These are phyloP conservation scores for Pilatotrama ljubarskyi DNA, from an alignment of 768 basidiomycete genomes.

Conservation along the genomic window DNA sequence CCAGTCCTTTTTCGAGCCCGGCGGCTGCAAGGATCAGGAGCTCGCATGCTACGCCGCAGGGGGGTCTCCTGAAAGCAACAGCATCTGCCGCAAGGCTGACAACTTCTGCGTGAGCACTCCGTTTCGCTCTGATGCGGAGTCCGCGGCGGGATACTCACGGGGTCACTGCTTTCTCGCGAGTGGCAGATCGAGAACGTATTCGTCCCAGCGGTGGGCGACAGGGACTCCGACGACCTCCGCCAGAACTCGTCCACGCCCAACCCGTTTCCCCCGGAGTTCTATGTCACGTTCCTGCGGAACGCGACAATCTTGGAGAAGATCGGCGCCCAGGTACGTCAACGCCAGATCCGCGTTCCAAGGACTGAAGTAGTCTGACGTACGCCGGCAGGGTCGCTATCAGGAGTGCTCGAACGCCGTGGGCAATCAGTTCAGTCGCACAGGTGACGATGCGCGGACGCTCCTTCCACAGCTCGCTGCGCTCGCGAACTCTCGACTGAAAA, in stretches of 20 bases:
- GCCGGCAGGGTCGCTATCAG: conserved; percentile 38
- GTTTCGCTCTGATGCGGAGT: background rate
- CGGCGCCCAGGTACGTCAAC: conserved; percentile 40
- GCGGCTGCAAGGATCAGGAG: conserved; percentile 58
- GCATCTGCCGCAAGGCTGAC: conserved; percentile 51
- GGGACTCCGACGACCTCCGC: conserved; percentile 57
- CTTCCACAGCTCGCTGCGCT: conserved; percentile 51
- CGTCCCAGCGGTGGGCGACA: conserved; percentile 50
- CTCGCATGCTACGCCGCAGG: conserved; percentile 59
- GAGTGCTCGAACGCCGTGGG: conserved; percentile 51
- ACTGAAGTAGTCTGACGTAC: background rate
- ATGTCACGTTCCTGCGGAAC: conserved; percentile 46
- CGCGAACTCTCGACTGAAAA: conserved; percentile 42
- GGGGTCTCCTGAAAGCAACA: conserved; percentile 43
- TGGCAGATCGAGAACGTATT: conserved; percentile 50
- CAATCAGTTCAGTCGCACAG: conserved; percentile 47
- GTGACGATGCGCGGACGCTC: conserved; percentile 60
- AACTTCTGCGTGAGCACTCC: conserved; percentile 53
- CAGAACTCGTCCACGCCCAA: conserved; percentile 48
- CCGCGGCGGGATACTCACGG: background rate
- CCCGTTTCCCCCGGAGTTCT: conserved; percentile 58
- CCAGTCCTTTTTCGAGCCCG: conserved; percentile 44
- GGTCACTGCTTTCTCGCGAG: too few species aligned
- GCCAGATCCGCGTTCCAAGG: too few species aligned
- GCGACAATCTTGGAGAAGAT: conserved; percentile 43